These are phyloP conservation scores for Termitomyces sp. DNA, from an alignment of 768 basidiomycete genomes.

Conservation along the genomic window DNA sequence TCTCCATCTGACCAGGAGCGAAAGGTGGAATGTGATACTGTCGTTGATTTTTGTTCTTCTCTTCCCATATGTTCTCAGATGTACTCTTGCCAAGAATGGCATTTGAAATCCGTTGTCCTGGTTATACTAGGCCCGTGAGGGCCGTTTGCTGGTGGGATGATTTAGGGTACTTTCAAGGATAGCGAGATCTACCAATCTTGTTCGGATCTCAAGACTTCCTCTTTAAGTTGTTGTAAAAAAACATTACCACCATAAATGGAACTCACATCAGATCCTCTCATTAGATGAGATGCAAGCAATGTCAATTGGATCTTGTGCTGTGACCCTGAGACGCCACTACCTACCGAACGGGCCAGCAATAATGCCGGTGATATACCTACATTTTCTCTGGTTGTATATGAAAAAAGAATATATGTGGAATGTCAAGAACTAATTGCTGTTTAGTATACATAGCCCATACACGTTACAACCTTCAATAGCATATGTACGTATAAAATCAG, in stretches of 20 bases:
- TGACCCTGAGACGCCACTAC: neutral
- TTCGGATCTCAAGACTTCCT: neutral
- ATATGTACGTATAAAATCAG: neutral
- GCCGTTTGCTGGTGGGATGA: neutral
- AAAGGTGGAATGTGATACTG: neutral
- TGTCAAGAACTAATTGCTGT: neutral
- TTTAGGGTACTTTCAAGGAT: neutral
- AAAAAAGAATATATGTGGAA: neutral
- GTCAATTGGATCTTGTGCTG: neutral
- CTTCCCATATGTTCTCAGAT: neutral
- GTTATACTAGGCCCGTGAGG: neutral
- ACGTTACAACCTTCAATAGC: conserved; percentile 4
- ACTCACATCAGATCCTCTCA: neutral
- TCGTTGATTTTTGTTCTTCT: neutral
- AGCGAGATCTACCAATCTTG: neutral
- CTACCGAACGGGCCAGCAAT: neutral
- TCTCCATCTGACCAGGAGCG: conserved; percentile 19
- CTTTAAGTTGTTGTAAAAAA: neutral
- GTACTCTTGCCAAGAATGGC: neutral
- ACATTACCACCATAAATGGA: neutral
- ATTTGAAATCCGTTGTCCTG: neutral
- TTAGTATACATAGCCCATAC: conserved; percentile 4
- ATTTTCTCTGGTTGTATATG: neutral
- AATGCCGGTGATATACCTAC: neutral
- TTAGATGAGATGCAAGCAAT: neutral